These are phyloP conservation scores for Larix sibirica DNA, from an alignment of 83 land plant species.

Conservation along the genomic window DNA sequence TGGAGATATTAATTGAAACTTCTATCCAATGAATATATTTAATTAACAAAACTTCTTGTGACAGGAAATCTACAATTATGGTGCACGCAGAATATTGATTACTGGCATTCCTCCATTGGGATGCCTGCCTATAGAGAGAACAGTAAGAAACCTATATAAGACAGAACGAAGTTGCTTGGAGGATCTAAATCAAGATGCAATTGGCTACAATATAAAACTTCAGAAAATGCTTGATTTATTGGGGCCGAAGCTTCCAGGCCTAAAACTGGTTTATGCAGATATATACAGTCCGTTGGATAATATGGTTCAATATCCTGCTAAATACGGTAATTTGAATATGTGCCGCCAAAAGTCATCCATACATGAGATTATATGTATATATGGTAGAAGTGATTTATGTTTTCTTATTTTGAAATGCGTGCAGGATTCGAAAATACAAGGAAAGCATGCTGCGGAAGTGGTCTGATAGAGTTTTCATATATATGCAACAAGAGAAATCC, in stretches of 20 bases:
- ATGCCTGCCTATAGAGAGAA: constrained; percentile 40
- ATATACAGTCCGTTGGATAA: neutral
- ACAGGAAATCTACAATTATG: constrained; percentile 35
- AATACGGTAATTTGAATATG: neutral
- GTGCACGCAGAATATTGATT: constrained; percentile 37
- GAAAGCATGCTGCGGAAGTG: constrained; percentile 23
- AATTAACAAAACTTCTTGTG: neutral
- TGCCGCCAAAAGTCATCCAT: neutral
- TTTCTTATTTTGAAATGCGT: neutral
- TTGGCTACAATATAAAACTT: constrained; percentile 10
- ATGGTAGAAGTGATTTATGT: neutral
- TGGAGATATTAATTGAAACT: neutral
- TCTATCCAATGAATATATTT: neutral
- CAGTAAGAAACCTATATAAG: neutral
- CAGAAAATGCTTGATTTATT: neutral
- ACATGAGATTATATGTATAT: neutral
- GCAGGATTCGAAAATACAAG: constrained; percentile 9
- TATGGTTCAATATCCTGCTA: constrained; percentile 1
- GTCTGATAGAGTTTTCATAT: constrained; percentile 9
- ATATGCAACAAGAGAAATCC: constrained; percentile 17
- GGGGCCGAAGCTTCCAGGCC: neutral
- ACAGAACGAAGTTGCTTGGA: constrained; percentile 1
- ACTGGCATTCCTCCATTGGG: constrained; percentile 50
- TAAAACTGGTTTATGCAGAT: constrained; percentile 2
- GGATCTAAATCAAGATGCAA: constrained; percentile 9